These are phyloP conservation scores for Coccomyxa subellipsoidea DNA, from an alignment of 163 green algal species.

Conservation along the genomic window DNA sequence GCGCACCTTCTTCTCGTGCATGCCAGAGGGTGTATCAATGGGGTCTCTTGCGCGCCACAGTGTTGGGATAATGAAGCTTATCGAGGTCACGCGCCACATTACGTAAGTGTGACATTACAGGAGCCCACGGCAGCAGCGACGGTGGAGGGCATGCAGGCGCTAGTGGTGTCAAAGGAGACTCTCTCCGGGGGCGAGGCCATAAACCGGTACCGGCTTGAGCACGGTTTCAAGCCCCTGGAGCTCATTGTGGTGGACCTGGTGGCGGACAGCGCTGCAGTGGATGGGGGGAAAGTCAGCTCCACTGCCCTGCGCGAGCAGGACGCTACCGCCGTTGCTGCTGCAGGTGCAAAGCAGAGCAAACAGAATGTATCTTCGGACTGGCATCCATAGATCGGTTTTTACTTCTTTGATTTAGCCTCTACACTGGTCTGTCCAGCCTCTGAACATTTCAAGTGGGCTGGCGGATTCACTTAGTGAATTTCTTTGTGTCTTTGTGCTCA, in stretches of 20 bases:
- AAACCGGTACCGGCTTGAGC: conserved; percentile 34
- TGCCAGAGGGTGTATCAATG: no score
- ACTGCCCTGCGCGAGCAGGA: conserved; percentile 55
- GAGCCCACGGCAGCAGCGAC: conserved; percentile 49
- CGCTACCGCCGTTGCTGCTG: conserved; percentile 8
- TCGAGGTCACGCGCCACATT: not conserved
- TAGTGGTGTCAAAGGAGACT: conserved; percentile 70
- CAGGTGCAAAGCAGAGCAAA: not conserved
- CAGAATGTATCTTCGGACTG: not conserved
- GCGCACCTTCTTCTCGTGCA: no score
- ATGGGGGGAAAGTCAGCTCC: conserved; percentile 66
- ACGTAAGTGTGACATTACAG: conserved; percentile 5
- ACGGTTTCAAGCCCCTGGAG: conserved; percentile 15
- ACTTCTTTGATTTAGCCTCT: no score
- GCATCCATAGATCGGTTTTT: no score
- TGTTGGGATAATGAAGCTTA: no score
- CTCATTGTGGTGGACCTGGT: conserved; percentile 67
- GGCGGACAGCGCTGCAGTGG: not conserved
- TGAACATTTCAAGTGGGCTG: no score
- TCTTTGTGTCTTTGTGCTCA: no score
- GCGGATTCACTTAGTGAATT: no score
- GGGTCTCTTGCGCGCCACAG: no score
- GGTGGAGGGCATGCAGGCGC: conserved; percentile 42
- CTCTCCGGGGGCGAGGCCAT: conserved; percentile 49
- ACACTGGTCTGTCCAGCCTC: no score